Evolutionary conservation across 331 rosid genomes (phyloP).

Genomic region (Telfairia occidentalis): DNA sequence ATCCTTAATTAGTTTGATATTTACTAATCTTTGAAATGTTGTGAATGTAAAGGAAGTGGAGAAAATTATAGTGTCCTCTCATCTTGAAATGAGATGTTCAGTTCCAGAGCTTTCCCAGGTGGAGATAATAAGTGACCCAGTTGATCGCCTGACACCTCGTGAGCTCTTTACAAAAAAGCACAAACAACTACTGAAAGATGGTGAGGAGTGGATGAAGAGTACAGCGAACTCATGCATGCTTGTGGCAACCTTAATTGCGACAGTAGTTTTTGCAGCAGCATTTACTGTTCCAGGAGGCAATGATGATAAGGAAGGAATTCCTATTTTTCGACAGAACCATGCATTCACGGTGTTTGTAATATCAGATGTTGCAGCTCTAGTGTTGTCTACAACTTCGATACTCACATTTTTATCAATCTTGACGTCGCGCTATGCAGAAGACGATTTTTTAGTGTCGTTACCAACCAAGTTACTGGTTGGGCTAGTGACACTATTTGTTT

Average conservation of each 20-base stretch:
- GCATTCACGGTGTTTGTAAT: background rate
- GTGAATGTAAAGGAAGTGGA: slow-evolving; percentile 2
- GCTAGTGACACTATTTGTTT: background rate
- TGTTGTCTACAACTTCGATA: background rate
- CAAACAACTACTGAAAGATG: background rate
- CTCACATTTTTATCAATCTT: background rate
- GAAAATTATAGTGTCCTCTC: background rate
- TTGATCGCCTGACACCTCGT: background rate
- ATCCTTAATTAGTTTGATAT: too few species aligned
- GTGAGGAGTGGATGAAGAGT: background rate
- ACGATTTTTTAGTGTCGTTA: background rate
- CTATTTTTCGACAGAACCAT: background rate
- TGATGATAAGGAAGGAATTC: background rate
- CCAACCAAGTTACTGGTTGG: background rate
- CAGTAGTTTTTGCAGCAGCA: slow-evolving; percentile 2
- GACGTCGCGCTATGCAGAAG: slow-evolving; percentile 6
- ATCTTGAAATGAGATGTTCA: background rate
- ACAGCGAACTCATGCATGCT: slow-evolving; percentile 1
- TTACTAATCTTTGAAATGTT: background rate
- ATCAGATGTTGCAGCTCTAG: background rate
- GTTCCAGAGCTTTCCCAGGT: background rate
- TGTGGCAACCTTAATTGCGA: background rate
- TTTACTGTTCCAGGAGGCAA: slow-evolving; percentile 3
- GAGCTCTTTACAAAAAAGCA: background rate
- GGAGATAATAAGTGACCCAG: background rate